Base-by-base conservation (phyloP, 83 land plant genomes). In the Picea abies region DNA sequence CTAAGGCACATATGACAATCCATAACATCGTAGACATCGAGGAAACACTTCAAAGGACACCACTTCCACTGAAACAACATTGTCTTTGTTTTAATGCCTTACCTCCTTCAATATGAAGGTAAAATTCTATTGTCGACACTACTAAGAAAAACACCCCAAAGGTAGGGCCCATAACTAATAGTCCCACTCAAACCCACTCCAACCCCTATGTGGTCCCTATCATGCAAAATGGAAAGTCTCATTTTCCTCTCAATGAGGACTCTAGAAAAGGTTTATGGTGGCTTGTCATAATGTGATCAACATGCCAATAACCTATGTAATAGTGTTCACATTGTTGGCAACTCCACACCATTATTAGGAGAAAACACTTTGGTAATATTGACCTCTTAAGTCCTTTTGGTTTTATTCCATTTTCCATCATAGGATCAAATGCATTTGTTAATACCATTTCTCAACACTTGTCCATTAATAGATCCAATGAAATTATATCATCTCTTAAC, bases 121-220 rank as follows among this genome's bases (percentile, higher is more conserved):
- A 1, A 90, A 83, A 68, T 87, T 90, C 3, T 75, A 37, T 32
- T 60, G 78, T 69, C 85, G 1, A 39, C 92, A 77, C 80, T 86
- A 82, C 94, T 90, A 61, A 94, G 87, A 77, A 92, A 41, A 25
- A 92, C 87, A 80, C 92, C 85, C 96, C 96, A 94, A 81, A 90
- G 83, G 79, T 84, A 92, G 11, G 88, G 79, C 25, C 91, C 87
- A 25, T 85, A 78, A 61, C 88, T 88, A 68, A 25, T 29, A 32
- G 14, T 25, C 10, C 91, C 83, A 72, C 82, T 78, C 20, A 87
- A 39, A n/a, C 90, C 92, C 0, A 85, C 91, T 32, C 96, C 96
- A 47, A 89, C 85, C 23, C 87, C 89, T 5, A 84, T 85, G 20
- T 85, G 84, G 11, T 87, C 80, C 44, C 84, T 86, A 25, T 87